Evolutionary conservation across 305 asterid species (phyloP).

Genomic region (Fraxinus velutina): DNA sequence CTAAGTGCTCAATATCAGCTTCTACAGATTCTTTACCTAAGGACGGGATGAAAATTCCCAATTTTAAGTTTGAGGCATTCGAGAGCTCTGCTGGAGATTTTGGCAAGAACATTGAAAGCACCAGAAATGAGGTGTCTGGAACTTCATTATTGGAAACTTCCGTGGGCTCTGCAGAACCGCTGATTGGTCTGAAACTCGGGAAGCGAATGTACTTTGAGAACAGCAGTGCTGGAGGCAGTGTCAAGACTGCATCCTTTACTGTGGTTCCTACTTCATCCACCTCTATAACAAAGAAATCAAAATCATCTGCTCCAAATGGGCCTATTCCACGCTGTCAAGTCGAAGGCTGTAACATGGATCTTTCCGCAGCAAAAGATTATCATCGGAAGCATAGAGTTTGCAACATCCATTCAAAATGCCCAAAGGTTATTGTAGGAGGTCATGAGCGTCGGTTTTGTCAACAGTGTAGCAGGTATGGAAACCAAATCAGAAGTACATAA

Average conservation of each 20-base stretch:
- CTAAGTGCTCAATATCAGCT: constrained; percentile 71
- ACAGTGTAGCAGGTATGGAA: constrained; percentile 77
- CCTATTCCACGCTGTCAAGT: constrained; percentile 30
- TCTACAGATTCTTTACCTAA: constrained; percentile 63
- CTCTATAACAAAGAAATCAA: constrained; percentile 41
- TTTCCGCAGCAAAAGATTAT: constrained; percentile 73
- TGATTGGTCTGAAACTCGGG: constrained; percentile 73
- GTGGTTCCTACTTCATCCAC: constrained; percentile 41
- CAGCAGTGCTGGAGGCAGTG: constrained; percentile 33
- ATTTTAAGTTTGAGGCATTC: background rate
- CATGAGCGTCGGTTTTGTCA: constrained; percentile 79
- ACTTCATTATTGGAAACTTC: constrained; percentile 49
- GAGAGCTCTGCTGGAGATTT: constrained; percentile 38
- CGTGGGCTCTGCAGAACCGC: constrained; percentile 56
- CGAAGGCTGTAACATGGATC: constrained; percentile 75
- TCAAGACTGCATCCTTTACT: constrained; percentile 39
- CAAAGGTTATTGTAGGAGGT: constrained; percentile 63
- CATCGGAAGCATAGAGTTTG: constrained; percentile 81
- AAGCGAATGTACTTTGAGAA: constrained; percentile 75
- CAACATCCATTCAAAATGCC: constrained; percentile 63
- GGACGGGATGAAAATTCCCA: constrained; percentile 20
- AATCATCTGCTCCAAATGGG: constrained; percentile 55
- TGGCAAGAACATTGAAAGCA: constrained; percentile 33
- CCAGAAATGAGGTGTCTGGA: constrained; percentile 38
- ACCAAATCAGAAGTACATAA: background rate